Evolutionary conservation across 108 stramenopile genomes (phyloP), one percentile per base, ranked within the genome.

Genomic region (Fragilaria radians): DNA sequence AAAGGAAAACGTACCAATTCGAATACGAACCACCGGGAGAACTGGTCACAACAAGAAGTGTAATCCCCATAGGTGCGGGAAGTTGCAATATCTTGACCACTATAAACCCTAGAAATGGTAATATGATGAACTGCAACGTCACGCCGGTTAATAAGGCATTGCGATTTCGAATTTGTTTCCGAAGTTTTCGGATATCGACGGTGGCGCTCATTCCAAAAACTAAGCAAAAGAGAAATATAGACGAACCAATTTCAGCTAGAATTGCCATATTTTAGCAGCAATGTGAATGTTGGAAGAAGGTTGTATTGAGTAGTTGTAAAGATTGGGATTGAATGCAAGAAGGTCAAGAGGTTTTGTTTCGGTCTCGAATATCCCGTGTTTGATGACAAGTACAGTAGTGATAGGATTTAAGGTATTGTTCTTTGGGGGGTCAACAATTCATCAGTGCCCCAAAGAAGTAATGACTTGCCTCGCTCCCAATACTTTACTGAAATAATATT

Each of bases 21-120:
- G 67, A 71, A 58, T 89, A 93, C 3, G 66, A 69, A 9, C 91
- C 91, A 28, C 91, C 91, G 5, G 91, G 91, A 58, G 72, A 75
- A 25, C 75, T 74, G 7, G 81, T 82, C 17, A 93, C 75, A 5
- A 93, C 81, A 14, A 93, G 45, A 46, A 93, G 53, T 5, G 86
- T 76, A 34, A 93, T 74, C 0, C 85, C 88, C 18, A 81, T 61
- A 4, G 74, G 59, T 1, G 71, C 59, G 17, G 65, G 61, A 46
- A 91, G 46, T 1, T 76, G 25, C 32, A 89, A 65, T 27, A 74
- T 50, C 32, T 75, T 68, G 19, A 88, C 83, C 25, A 86, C 57
- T 5, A 53, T 5, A 60, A 82, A 93, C 5, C 91, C 91, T 18
- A 89, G 57, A 63, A 89, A 83, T 1, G 91, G 91, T 30, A 93